Base-by-base conservation (phyloP, 1,284 basidiomycete genomes). In the Rhodotorula sp. region DNA sequence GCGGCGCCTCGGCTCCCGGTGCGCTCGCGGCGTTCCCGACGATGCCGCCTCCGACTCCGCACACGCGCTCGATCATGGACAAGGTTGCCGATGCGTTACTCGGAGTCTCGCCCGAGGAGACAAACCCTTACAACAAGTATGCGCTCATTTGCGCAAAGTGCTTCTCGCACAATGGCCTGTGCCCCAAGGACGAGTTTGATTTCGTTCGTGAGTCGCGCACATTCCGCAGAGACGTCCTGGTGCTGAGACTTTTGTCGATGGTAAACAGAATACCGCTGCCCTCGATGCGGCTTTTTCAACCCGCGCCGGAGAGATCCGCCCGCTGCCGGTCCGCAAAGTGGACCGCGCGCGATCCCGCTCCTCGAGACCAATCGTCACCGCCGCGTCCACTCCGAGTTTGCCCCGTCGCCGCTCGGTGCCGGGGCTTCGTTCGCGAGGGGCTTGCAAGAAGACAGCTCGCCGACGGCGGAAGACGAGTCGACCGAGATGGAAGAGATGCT, bases 61-160 rank as follows among this genome's bases (percentile, higher is more conserved):
- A 72, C 45, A 55, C 69, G 42, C 37, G 72, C 79, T 78, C 80
- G 46, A 51, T 69, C 67, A 75, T 82, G 72, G 82, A 82, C 74
- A 81, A 80, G 67, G 58, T 83, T 24, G 82, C 81, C 3, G 82
- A 82, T 59, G 79, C 79, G 48, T 76, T 83, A 33, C 75, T 83
- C 22, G 82, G 82, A 48, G 79, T 79, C 20, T 78, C 80, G 48
- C 82, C 82, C 66, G 78, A 80, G 6, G 78, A 80, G 30, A 77
- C 80, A 2, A 75, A 74, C 22, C 79, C 80, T 24, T 79, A 80
- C 69, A 83, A 80, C 73, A 88, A 91, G 70, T 99, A 95, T 78
- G 96, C 95, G 2, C 85, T 99, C 67, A 96, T 99, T 55, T 99
- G 95, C 81, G 87, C 88, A 70, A 89, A 89, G 75, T 99, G 95